Evolutionary conservation across 1,284 basidiomycete genomes (phyloP).

Genomic region (Dichomitus squalens): DNA sequence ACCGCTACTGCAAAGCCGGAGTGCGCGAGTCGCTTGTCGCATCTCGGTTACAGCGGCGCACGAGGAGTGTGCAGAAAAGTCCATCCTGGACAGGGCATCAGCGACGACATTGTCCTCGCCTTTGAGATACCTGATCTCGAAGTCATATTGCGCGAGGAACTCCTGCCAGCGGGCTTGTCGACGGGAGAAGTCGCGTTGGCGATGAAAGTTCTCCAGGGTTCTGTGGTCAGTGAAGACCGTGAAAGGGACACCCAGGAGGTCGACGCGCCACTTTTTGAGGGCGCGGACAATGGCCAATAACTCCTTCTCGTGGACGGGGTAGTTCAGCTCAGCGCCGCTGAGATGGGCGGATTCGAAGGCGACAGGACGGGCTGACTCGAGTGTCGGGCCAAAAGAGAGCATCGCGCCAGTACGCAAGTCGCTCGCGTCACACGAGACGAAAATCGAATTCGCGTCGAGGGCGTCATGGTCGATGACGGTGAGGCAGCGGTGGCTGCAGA

Average conservation of each 20-base stretch:
- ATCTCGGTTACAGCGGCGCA: no score
- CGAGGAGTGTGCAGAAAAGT: background rate
- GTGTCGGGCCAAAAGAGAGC: slow-evolving; percentile 22
- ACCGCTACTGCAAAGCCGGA: no score
- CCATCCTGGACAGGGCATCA: slow-evolving; percentile 13
- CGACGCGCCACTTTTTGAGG: slow-evolving; percentile 34
- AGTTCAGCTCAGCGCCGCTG: slow-evolving; percentile 27
- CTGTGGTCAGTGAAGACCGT: slow-evolving; percentile 42
- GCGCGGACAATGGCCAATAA: slow-evolving; percentile 25
- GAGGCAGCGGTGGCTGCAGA: slow-evolving; percentile 28
- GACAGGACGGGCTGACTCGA: slow-evolving; percentile 12
- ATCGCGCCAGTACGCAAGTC: slow-evolving; percentile 29
- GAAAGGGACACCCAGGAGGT: slow-evolving; percentile 37
- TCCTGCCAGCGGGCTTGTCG: slow-evolving; percentile 42
- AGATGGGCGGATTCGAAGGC: slow-evolving; percentile 24
- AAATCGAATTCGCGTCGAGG: slow-evolving; percentile 29
- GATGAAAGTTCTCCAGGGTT: slow-evolving; percentile 39
- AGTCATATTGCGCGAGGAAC: slow-evolving; percentile 38
- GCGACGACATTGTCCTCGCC: slow-evolving; percentile 40
- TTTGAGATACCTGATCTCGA: slow-evolving; percentile 36
- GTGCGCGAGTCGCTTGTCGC: no score
- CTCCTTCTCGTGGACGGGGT: slow-evolving; percentile 32
- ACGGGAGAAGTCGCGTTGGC: slow-evolving; percentile 37
- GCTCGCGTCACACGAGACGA: slow-evolving; percentile 30
- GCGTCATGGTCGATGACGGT: slow-evolving; percentile 38